Percentiles rank a stretch among this genome's conserved stretches.
Evolutionary conservation across 257 asterid genomes (phyloP).

Genomic region (Cordia subcordata): DNA sequence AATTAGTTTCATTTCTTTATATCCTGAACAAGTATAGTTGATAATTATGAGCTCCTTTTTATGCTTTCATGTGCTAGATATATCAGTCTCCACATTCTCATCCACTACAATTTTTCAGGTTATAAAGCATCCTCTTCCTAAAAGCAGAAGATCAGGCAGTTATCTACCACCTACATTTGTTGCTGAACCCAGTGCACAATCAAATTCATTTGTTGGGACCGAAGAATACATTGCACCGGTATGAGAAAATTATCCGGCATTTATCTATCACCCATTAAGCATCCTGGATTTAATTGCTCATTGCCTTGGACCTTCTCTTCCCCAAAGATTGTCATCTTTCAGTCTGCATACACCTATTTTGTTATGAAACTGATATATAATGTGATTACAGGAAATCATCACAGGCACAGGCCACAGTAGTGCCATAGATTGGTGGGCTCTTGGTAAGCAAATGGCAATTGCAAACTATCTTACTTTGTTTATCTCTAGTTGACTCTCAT

Average conservation of each 20-base stretch:
- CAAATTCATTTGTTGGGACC: conserved; percentile 96
- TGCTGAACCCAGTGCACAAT: conserved; percentile 86
- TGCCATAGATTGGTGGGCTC: conserved; percentile 99
- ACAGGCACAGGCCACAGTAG: conserved; percentile 90
- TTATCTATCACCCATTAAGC: no score
- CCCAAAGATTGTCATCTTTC: background rate
- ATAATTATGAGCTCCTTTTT: no score
- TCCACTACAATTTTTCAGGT: conserved; percentile 40
- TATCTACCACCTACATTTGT: conserved; percentile 78
- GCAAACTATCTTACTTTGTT: background rate
- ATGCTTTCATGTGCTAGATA: no score
- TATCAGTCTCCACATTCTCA: background rate
- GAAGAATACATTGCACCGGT: conserved; percentile 99
- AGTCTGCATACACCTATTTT: background rate
- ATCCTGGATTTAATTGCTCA: background rate
- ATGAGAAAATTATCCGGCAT: conserved; percentile 14
- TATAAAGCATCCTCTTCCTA: conserved; percentile 58
- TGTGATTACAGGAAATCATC: conserved; percentile 78
- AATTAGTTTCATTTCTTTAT: no score
- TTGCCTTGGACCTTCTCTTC: background rate
- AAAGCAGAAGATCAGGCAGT: conserved; percentile 58
- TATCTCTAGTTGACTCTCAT: no score
- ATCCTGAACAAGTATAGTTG: no score
- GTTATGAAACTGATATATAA: conserved; percentile 8
- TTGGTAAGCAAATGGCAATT: conserved; percentile 49